A percentile compares a stretch with the other conserved stretches of the same genome.
phyloP scores from a whole-genome alignment of 2,329 filamentous ascomycete genomes.

The Cytospora leucostoma region DNA sequence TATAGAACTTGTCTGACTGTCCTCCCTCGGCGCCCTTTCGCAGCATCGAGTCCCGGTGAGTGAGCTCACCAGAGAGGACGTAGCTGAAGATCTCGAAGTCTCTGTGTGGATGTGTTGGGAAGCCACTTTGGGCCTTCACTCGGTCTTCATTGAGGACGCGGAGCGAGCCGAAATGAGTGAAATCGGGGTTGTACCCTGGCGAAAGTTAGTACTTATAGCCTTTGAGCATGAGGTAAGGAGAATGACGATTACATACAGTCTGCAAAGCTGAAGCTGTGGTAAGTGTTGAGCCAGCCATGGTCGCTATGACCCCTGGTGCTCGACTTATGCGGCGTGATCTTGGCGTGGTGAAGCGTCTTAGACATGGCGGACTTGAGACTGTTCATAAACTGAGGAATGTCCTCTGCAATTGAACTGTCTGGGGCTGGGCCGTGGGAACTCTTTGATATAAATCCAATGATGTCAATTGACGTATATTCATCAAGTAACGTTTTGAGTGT shows the following conservation, averaged over 20 bases:
- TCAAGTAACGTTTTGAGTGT: conserved; percentile 28
- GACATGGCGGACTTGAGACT: conserved; percentile 56
- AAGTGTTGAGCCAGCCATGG: conserved; percentile 86
- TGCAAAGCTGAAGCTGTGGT: conserved; percentile 85
- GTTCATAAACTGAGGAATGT: conserved; percentile 35
- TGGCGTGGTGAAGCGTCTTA: conserved; percentile 65
- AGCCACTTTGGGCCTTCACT: conserved; percentile 71
- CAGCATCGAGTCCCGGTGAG: conserved; percentile 84
- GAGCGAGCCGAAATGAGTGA: conserved; percentile 71
- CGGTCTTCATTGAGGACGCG: conserved; percentile 89
- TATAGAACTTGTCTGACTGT: conserved; percentile 64
- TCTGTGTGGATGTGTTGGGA: conserved; percentile 81
- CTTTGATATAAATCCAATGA: conserved; percentile 1
- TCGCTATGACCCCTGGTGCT: conserved; percentile 72
- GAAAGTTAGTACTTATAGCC: not conserved
- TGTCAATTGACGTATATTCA: conserved; percentile 14
- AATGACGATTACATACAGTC: conserved; percentile 43
- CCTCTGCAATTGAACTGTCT: not conserved
- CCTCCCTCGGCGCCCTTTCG: conserved; percentile 65
- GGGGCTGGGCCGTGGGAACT: not conserved
- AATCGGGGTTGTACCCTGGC: conserved; percentile 60
- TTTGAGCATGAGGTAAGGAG: not conserved
- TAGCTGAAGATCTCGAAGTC: conserved; percentile 92
- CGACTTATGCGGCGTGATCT: conserved; percentile 75
- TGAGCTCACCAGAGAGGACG: conserved; percentile 81